phyloP scores from a whole-genome alignment of 192 early-diverging fungal species.

The Coemansia umbellata region DNA sequence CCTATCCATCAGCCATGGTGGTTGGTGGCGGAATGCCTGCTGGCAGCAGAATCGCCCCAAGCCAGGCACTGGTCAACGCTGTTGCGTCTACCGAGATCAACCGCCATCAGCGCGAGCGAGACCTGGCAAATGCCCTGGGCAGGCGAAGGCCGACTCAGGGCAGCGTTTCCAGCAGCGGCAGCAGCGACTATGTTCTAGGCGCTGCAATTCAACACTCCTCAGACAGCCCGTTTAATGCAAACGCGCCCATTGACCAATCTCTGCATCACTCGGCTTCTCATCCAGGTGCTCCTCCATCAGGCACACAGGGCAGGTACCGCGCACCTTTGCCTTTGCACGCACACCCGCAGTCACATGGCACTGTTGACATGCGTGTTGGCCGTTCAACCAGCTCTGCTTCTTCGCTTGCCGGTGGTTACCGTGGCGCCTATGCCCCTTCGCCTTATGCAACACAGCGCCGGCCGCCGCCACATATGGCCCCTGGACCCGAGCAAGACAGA shows the following conservation, averaged over 20 bases:
- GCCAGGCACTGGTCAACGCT: slow-evolving; percentile 29
- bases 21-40: slow-evolving; percentile 46
- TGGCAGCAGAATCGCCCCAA: slow-evolving; percentile 30
- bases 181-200: slow-evolving; percentile 1
- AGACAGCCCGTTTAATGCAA: slow-evolving; percentile 33
- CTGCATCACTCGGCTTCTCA: neutral
- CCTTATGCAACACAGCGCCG: slow-evolving; percentile 30
- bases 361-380: slow-evolving; percentile 31
- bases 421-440: slow-evolving; percentile 6
- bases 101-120: slow-evolving; percentile 40
- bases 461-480: slow-evolving; percentile 9
- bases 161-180: slow-evolving; percentile 19
- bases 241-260: slow-evolving; percentile 13
- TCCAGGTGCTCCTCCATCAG: neutral
- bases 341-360: slow-evolving; percentile 2
- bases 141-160: slow-evolving; percentile 34
- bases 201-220: neutral
- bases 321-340: neutral
- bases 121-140: slow-evolving; percentile 38
- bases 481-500: slow-evolving; percentile 7
- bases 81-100: slow-evolving; percentile 32
- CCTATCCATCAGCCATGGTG: slow-evolving; percentile 44
- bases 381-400: slow-evolving; percentile 42
- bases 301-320: slow-evolving; percentile 20
- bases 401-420: slow-evolving; percentile 28